Evolutionary conservation across 805 yeast species (phyloP), one percentile per base, ranked within the genome.

Genomic region (Zygosaccharomyces lentus): DNA sequence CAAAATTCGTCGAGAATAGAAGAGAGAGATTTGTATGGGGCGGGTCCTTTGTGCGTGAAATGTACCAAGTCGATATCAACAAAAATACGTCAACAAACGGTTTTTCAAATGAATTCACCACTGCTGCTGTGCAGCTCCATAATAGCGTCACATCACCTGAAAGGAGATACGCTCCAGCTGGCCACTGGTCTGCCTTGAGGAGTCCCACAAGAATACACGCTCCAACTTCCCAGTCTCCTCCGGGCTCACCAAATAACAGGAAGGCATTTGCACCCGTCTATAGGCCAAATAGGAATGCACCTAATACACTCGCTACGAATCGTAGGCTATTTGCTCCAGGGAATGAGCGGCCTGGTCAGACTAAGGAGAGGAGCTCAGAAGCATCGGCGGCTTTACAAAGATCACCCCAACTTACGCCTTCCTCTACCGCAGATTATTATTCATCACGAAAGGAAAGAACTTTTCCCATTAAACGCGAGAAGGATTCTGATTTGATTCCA

Each of bases 1-100:
- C 52, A 4, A 47, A 45, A 13, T 65, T 59, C 39, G 42, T 63
- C 6, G 58, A 52, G 9, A 53, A 54, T 26, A 52, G 61, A 36
- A 51, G 66, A 32, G 62, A 59, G 43, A 45, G 58, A 3, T 43
- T 65, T 40, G 47, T 57, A n/a, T 65, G 69, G 69, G 54, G 51
- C 49, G 59, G 57, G 5, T 47, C 49, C 7, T 40, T 50, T 3
- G 51, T 63, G 6, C 36, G 51, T 19, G 58, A 57, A 42, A 30
- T 55, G 9, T 45, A 47, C 15, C 45, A 48, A 1, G 30, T 63
- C 8, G 56, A 62, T 35, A 32, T 61, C 7, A 38, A 44, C 9
- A 50, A 41, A 32, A 63, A 63, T 31, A 37, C 41, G 2, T 12
- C 26, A 15, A 38, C 35, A 7, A n/a, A 32, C 30, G n/a, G 40